Evolutionary conservation across 129 eudicot species (phyloP).

Genomic region (Rutidosis leptorrhynchoides): DNA sequence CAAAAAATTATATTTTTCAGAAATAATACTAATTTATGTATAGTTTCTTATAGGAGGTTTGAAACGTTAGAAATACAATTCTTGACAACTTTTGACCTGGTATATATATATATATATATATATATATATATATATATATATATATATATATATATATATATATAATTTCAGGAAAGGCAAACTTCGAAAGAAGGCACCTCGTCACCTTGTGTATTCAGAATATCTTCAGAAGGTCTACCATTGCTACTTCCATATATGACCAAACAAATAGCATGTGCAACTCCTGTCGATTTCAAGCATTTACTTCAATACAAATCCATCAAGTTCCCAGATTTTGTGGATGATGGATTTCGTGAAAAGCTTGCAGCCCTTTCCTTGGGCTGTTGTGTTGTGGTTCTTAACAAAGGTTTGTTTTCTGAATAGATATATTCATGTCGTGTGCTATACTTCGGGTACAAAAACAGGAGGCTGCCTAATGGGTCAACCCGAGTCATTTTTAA

Average conservation of each 20-base stretch:
- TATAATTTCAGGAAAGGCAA: slow-evolving; percentile 75
- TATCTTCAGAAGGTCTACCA: slow-evolving; percentile 98
- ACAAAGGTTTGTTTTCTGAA: slow-evolving; percentile 51
- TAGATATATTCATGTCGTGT: slow-evolving; percentile 30
- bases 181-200: slow-evolving; percentile 76
- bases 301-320: slow-evolving; percentile 73
- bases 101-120: background rate
- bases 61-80: background rate
- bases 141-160: background rate
- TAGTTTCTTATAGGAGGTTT: background rate
- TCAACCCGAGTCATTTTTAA: background rate
- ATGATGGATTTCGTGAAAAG: slow-evolving; percentile 64
- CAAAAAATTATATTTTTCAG: background rate
- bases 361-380: slow-evolving; percentile 64
- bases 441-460: background rate
- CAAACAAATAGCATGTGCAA: slow-evolving; percentile 70
- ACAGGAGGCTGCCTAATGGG: background rate
- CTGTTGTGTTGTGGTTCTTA: slow-evolving; percentile 79
- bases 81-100: background rate
- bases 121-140: too few species aligned
- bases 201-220: slow-evolving; percentile 39
- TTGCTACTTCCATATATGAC: slow-evolving; percentile 82
- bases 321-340: slow-evolving; percentile 74
- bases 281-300: slow-evolving; percentile 71
- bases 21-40: background rate